Evolutionary conservation across 148 eudicot genomes (phyloP).

Genomic region (Cornus controversa): DNA sequence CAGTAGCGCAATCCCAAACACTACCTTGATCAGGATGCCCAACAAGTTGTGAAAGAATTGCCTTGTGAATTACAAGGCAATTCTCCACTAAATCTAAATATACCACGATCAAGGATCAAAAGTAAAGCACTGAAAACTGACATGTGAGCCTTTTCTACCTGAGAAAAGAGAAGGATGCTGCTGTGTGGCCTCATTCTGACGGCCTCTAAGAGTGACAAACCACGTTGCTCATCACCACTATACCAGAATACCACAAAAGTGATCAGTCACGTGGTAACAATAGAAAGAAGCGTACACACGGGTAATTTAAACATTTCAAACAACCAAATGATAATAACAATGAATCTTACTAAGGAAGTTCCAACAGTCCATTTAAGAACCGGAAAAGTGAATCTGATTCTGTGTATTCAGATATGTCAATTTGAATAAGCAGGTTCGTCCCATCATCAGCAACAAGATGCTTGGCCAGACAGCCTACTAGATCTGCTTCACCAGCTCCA

Average conservation of each 20-base stretch:
- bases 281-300: too few relatives aligned
- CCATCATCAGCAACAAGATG: background rate
- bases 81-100: background rate
- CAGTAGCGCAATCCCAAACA: too few relatives aligned
- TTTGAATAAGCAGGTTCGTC: background rate
- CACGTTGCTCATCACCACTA: background rate
- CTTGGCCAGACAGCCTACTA: background rate
- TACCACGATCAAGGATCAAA: background rate
- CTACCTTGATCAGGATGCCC: background rate
- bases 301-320: background rate
- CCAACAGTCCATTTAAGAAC: too few relatives aligned
- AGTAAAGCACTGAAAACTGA: background rate
- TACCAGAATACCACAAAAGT: too few relatives aligned
- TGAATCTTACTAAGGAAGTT: too few relatives aligned
- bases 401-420: too few relatives aligned
- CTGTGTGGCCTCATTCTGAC: too few relatives aligned
- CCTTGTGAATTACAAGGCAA: background rate
- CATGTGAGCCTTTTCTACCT: conserved; percentile 2
- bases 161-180: conserved; percentile 1
- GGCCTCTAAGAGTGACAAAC: background rate
- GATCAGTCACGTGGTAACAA: background rate
- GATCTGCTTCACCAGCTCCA: background rate
- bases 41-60: background rate
- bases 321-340: background rate
- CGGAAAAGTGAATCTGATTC: too few relatives aligned